Evolutionary conservation across 495 filamentous ascomycete genomes (phyloP).

Genomic region (Lepraria neglecta): DNA sequence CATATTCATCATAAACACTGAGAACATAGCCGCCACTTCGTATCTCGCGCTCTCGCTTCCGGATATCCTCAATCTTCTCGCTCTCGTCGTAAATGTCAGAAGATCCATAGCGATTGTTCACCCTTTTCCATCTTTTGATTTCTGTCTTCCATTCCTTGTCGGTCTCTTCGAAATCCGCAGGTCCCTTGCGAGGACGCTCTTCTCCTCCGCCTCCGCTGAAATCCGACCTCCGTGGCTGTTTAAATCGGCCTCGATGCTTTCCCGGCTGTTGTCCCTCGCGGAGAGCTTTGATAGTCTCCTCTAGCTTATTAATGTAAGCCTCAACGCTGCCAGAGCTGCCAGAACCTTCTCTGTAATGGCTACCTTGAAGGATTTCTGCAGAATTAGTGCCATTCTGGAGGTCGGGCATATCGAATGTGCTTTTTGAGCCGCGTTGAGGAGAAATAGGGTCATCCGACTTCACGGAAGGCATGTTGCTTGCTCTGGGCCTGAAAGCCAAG

Average conservation of each 20-base stretch:
- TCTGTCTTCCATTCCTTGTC: conserved; percentile 22
- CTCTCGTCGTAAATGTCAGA: conserved; percentile 23
- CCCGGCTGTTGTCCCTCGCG: conserved; percentile 6
- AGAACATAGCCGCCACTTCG: conserved; percentile 20
- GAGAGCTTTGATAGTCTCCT: conserved; percentile 8
- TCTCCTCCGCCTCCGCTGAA: conserved; percentile 2
- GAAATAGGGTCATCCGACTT: conserved; percentile 7
- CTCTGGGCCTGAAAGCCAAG: not conserved
- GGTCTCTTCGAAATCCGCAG: not conserved
- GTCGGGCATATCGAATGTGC: not conserved
- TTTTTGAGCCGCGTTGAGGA: not conserved
- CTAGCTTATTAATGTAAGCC: conserved; percentile 15
- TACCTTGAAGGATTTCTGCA: not conserved
- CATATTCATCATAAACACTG: conserved; percentile 22
- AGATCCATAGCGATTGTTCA: conserved; percentile 19
- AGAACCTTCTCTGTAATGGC: not conserved
- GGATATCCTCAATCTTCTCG: conserved; percentile 25
- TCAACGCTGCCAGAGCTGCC: not conserved
- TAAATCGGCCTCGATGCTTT: not conserved
- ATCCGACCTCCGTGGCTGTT: not conserved
- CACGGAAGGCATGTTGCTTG: conserved; percentile 2
- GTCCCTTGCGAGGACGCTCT: not conserved
- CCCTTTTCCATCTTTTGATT: conserved; percentile 23
- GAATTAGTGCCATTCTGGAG: not conserved
- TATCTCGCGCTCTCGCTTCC: conserved; percentile 17